Percentiles rank a stretch among this genome's conserved stretches.
phyloP scores from a whole-genome alignment of 208 protist species.

The Leishmania arabica region DNA sequence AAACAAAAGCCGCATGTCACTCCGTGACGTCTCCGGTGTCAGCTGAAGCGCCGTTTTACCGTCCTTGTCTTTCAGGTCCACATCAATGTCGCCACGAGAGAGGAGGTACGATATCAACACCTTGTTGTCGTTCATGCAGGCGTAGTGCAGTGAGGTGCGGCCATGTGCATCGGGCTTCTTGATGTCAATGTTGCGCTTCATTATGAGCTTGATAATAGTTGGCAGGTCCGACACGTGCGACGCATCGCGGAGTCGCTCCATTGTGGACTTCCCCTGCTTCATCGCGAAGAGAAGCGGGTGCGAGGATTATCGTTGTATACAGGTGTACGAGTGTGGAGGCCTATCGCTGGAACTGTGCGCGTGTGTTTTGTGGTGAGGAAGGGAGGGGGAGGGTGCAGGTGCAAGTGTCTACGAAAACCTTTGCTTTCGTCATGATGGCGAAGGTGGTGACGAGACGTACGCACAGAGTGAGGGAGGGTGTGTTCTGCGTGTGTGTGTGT shows the following conservation, averaged over 20 bases:
- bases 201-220: constrained; percentile 46
- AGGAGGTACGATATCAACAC: constrained; percentile 55
- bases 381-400: background rate
- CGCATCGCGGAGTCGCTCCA: constrained; percentile 19
- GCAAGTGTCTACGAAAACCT: background rate
- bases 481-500: background rate
- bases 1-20: constrained; percentile 62
- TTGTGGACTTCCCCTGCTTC: constrained; percentile 15
- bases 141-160: constrained; percentile 75
- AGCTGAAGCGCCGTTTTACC: constrained; percentile 62
- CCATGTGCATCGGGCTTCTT: constrained; percentile 55
- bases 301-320: background rate
- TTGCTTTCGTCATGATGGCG: background rate
- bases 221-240: constrained; percentile 38
- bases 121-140: constrained; percentile 44
- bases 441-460: background rate
- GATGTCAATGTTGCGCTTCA: constrained; percentile 54
- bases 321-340: background rate
- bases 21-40: constrained; percentile 32
- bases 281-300: background rate
- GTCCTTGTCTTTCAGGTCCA: constrained; percentile 47
- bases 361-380: background rate
- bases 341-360: background rate
- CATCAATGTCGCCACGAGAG: constrained; percentile 43
- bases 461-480: background rate